Base-by-base conservation (phyloP, 2,329 filamentous ascomycete species). In the Pseudonectria foliicola region DNA sequence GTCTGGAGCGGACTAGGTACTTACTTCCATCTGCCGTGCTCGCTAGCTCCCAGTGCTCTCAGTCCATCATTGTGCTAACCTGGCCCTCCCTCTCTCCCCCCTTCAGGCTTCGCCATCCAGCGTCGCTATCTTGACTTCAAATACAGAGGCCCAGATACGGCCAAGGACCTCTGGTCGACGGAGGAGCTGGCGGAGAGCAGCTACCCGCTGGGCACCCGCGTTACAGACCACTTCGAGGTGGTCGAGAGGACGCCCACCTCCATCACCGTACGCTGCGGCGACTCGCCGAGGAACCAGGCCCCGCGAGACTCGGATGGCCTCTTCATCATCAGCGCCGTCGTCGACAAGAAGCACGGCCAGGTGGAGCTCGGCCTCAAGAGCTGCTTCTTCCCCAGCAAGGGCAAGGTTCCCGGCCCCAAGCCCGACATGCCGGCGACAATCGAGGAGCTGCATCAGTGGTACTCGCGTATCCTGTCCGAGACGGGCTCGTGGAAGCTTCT, bases 161-260 rank as follows among this genome's bases (percentile, higher is more conserved):
- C 68, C 2, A 50, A 63, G 30, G 75, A 84, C 43, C 69, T 85
- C 2, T 85, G 81, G 78, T 67, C 70, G 3, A 61, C 55, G 3
- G 57, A 68, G 10, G 67, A 79, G 33, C 68, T 85, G 2, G 55
- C 66, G 6, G 47, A 59, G n/a, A 75, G 66, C 38, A 66, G 46
- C 8, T 85, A 85, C 52, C 70, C 77, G 13, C 64, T 70, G 26
- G 80, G 80, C 24, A 82, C 80, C 1, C 53, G 66, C 27, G 72
- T 85, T 38, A 82, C 76, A 3, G 79, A 85, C 53, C 81, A 85
- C 56, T 85, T 85, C 51, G 77, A 85, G 55, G 79, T 85, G 0
- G 62, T 85, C 1, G 73, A 78, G 34, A 80, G 80, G 59, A 78
- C 73, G 0, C 62, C 71, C 0, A 68, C 67, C 6, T 63, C 68